Evolutionary conservation across 2,329 filamentous ascomycete species (phyloP), one percentile per base, ranked within the genome.

Genomic region (Thermothelomyces thermophilus): DNA sequence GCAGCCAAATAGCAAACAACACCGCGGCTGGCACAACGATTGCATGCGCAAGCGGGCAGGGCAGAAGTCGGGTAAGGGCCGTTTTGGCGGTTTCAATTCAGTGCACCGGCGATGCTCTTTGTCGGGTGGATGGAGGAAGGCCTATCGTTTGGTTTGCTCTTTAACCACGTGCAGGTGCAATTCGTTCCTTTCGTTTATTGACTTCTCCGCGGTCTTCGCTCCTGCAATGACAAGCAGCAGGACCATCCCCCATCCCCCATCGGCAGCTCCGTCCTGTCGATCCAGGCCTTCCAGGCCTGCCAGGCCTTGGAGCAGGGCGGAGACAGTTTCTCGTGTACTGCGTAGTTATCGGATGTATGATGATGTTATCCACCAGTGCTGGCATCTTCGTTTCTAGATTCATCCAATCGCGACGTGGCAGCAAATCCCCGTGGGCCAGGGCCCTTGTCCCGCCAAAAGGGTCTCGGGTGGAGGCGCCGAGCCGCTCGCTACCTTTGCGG

Each of bases 291-390:
- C 45, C 41, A 48, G 48, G 24, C 24, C 24, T 9, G 24, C 24
- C 24, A 26, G 34, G 33, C 8, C 46, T 51, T 45, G 47, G 52
- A 54, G 48, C 53, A 54, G 44, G 51, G 55, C 51, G 51, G 44
- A 53, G 51, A 56, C 37, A 16, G 30, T 35, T 26, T 41, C 19
- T 41, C 45, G 30, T 46, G 19, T 44, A 35, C 17, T 51, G n/a
- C n/a, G n/a, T n/a, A n/a, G n/a, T n/a, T n/a, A n/a, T n/a, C n/a
- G 8, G 50, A 51, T 54, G 52, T 46, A 49, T 43, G 35, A 59
- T 58, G 58, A 60, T 56, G 57, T 56, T 56, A 58, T 58, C 51
- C 39, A 19, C 51, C 55, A 35, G 53, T 51, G 51, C 52, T 53
- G 43, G 44, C 31, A 50, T 11, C 20, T 24, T 8, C 33, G 30